phyloP scores from a whole-genome alignment of 352 stramenopile species.

The Phytopythium mirpurense region DNA sequence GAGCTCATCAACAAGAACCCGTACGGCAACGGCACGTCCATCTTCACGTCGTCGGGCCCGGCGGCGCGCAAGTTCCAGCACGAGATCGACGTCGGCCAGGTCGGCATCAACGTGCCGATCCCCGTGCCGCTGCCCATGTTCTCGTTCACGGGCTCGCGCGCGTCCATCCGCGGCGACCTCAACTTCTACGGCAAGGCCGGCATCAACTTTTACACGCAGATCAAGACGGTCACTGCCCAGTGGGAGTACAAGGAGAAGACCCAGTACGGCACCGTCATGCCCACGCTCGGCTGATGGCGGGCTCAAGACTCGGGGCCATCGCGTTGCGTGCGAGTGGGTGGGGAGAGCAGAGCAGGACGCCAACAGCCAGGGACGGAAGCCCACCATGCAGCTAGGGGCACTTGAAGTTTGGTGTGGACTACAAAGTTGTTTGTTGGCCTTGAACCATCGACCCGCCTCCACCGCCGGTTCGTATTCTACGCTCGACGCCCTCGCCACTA shows the following conservation, averaged over 20 bases:
- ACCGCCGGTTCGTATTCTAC: too few relatives aligned
- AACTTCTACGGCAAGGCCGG: conserved; percentile 98
- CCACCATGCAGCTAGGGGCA: too few relatives aligned
- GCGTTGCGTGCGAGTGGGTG: too few relatives aligned
- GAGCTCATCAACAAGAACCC: conserved; percentile 93
- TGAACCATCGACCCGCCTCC: too few relatives aligned
- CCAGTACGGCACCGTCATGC: conserved; percentile 91
- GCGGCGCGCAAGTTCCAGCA: conserved; percentile 96
- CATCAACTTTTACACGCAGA: conserved; percentile 97
- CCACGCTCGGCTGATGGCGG: conserved; percentile 76
- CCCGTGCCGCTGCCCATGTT: conserved; percentile 97
- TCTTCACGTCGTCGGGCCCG: conserved; percentile 94
- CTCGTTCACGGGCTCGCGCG: conserved; percentile 95
- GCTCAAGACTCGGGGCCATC: too few relatives aligned
- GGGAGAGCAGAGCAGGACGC: too few relatives aligned
- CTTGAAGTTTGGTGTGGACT: too few relatives aligned
- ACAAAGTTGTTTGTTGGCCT: too few relatives aligned
- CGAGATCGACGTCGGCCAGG: conserved; percentile 95
- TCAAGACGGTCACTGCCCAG: conserved; percentile 96
- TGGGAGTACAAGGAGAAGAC: conserved; percentile 92
- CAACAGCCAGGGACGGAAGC: too few relatives aligned
- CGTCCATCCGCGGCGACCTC: conserved; percentile 93
- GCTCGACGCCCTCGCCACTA: too few relatives aligned
- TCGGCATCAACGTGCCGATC: conserved; percentile 97
- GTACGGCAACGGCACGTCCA: conserved; percentile 96